A percentile compares a stretch with the other conserved stretches of the same genome.
Evolutionary conservation across 768 basidiomycete species (phyloP).

Genomic region (Flagelloscypha sp.): DNA sequence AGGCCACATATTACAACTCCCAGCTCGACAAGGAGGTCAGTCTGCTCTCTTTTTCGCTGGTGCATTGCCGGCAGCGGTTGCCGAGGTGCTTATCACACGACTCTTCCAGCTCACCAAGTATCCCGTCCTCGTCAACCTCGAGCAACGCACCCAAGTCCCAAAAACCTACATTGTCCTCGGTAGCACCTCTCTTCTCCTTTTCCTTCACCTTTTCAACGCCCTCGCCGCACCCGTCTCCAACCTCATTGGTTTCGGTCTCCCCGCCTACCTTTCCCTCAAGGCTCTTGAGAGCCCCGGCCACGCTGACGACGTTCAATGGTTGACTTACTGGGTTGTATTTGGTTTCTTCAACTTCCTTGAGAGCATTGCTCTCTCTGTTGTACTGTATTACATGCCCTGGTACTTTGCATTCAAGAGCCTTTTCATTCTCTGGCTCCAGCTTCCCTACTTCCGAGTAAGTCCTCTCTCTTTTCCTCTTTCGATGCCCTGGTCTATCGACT

Average conservation of each 20-base stretch:
- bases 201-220: constrained; percentile 82
- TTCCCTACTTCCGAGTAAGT: constrained; percentile 76
- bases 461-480: constrained; percentile 6
- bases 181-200: constrained; percentile 50
- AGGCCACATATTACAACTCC: constrained; percentile 70
- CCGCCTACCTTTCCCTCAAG: constrained; percentile 91
- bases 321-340: constrained; percentile 96
- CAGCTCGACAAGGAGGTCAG: constrained; percentile 97
- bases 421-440: constrained; percentile 89
- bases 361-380: constrained; percentile 69
- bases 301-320: constrained; percentile 89
- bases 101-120: constrained; percentile 68
- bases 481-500: constrained; percentile 15
- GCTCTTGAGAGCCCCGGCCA: constrained; percentile 83
- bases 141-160: constrained; percentile 86
- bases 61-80: constrained; percentile 5
- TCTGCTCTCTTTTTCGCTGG: constrained; percentile 8
- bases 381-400: constrained; percentile 92
- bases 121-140: constrained; percentile 73
- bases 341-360: constrained; percentile 92
- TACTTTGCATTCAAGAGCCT: constrained; percentile 90
- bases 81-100: constrained; percentile 10
- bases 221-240: constrained; percentile 91
- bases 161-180: constrained; percentile 87
- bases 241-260: constrained; percentile 89